These are phyloP conservation scores for Pyricularia grisea DNA, from an alignment of 2,329 filamentous ascomycete genomes.

Conservation along the genomic window DNA sequence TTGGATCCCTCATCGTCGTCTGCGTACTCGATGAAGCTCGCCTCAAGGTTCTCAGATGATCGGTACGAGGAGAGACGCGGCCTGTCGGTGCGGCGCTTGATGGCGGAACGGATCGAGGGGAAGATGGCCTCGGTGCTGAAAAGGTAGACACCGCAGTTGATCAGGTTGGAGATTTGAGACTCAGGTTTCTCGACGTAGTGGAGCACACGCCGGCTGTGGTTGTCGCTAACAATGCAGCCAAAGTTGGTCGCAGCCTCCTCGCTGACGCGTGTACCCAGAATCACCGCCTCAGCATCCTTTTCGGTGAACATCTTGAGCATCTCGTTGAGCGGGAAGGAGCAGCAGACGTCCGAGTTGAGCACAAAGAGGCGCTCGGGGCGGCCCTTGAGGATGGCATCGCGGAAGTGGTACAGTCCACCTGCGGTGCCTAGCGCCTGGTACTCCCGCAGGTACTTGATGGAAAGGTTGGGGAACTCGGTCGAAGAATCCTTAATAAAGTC, in stretches of 20 bases:
- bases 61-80: slow-evolving; percentile 91
- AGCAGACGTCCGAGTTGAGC: slow-evolving; percentile 96
- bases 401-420: slow-evolving; percentile 96
- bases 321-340: slow-evolving; percentile 89
- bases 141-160: slow-evolving; percentile 98
- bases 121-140: slow-evolving; percentile 95
- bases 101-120: slow-evolving; percentile 85
- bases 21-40: slow-evolving; percentile 36
- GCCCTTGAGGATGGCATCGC: slow-evolving; percentile 95
- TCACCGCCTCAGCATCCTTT: slow-evolving; percentile 92
- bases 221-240: slow-evolving; percentile 92
- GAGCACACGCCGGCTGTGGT: slow-evolving; percentile 87
- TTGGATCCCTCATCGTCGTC: slow-evolving; percentile 64
- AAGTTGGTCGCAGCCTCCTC: slow-evolving; percentile 94
- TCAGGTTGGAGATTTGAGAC: slow-evolving; percentile 93
- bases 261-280: slow-evolving; percentile 83
- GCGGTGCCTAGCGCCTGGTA: slow-evolving; percentile 95
- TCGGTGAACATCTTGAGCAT: slow-evolving; percentile 94
- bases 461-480: slow-evolving; percentile 76
- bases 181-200: slow-evolving; percentile 99
- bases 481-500: slow-evolving; percentile 94
- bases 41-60: slow-evolving; percentile 85
- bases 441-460: slow-evolving; percentile 92
- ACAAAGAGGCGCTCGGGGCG: slow-evolving; percentile 93
- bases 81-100: slow-evolving; percentile 89